Percentiles rank a stretch among this genome's conserved stretches.
Conservation (phyloP, 208 protist genomes). For the Leishmania aethiopica region DNA sequence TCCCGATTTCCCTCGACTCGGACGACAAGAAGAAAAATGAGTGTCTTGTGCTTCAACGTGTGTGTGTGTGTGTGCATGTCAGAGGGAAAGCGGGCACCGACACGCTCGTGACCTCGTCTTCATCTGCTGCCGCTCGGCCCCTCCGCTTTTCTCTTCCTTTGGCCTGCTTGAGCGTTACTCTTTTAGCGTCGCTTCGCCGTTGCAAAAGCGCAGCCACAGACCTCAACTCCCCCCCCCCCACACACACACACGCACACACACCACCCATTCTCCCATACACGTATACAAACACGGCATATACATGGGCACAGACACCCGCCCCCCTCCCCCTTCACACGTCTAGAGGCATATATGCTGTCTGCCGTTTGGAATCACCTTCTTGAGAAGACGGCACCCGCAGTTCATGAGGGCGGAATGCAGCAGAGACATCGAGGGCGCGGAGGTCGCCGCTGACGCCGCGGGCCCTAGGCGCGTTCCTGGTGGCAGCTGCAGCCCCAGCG, state of each 20-base stretch:
- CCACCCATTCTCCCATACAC: neutral
- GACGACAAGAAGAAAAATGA: neutral
- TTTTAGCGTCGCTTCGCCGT: neutral
- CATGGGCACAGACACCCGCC: neutral
- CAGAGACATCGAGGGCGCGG: neutral
- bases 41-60: neutral
- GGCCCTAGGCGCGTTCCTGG: neutral
- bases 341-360: neutral
- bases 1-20: neutral
- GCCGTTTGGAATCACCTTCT: neutral
- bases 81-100: neutral
- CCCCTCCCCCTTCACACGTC: neutral
- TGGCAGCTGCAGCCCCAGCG: neutral
- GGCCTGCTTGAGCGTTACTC: neutral
- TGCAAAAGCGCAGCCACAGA: neutral
- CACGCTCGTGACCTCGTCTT: neutral
- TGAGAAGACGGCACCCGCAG: neutral
- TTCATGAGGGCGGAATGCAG: neutral
- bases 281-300: neutral
- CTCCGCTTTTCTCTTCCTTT: neutral
- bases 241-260: neutral
- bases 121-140: neutral
- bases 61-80: neutral
- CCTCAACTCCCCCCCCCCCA: neutral
- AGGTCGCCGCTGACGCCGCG: neutral